Base-by-base conservation (phyloP, 1,284 basidiomycete genomes). In the Porogramme epimiltina region DNA sequence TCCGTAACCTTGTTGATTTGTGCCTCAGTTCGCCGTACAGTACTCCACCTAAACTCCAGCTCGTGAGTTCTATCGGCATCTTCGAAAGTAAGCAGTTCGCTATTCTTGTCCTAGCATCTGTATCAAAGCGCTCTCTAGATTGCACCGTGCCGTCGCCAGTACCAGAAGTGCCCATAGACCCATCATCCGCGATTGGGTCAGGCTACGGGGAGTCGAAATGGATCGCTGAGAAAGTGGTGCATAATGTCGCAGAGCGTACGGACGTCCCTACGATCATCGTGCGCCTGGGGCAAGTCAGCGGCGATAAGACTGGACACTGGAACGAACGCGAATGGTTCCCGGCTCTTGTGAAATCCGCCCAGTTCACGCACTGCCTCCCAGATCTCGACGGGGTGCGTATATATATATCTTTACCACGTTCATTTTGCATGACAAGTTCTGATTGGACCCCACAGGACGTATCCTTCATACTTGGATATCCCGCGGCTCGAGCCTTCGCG, bases 321-420 rank as follows among this genome's bases (percentile, higher is more conserved):
- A 72, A 70, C 33, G 59, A 64, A 28, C 66, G 61, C 6, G 77
- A 80, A 45, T 79, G 76, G 76, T 62, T 78, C 10, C 76, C 77
- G 4, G 44, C 55, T 16, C 37, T 50, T 16, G 42, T 34, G 2
- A 23, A 15, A 8, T 36, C 22, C 15, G 6, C 42, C n/a, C 15
- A 22, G 16, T 34, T 47, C 15, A 38, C 33, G 10, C 3, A 6
- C 37, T 45, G 22, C 22, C 16, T 42, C 6, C 40, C 24, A 11
- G 10, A 48, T 9, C 37, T 45, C 4, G 46, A 52, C 11, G 46
- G 51, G 8, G 51, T 52, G 34, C 34, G 34, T 37, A 6, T 18
- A 8, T 15, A 8, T 31, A 8, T 15, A 8, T 15, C 28, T 31
- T 8, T 31, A 6, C 34, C 34, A 31, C 9, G 16, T 18, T 37